phyloP scores from a whole-genome alignment of 1,284 basidiomycete species.

The Quambalaria eucalypti region DNA sequence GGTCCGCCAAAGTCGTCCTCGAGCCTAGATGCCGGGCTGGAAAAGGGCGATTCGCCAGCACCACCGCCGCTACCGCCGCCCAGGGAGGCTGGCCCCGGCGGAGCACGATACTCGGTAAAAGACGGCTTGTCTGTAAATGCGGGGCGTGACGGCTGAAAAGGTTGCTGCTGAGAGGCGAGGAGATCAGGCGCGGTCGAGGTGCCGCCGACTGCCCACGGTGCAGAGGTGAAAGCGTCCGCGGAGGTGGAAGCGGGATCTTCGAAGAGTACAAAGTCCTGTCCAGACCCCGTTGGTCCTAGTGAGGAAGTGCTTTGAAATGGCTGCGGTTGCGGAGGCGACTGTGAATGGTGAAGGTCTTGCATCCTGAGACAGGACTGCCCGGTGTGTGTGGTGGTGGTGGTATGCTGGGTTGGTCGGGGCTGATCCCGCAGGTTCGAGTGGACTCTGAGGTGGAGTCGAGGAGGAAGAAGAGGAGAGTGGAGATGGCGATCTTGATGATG shows the following conservation, averaged over 20 bases:
- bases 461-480: no score
- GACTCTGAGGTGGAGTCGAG: no score
- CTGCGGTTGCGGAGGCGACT: no score
- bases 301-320: no score
- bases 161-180: neutral
- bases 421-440: no score
- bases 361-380: no score
- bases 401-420: no score
- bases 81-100: neutral
- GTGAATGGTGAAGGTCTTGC: no score
- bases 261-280: conserved; percentile 29
- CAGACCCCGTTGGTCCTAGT: neutral
- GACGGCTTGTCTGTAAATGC: conserved; percentile 1
- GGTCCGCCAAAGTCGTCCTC: conserved; percentile 13
- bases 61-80: neutral
- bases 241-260: conserved; percentile 15
- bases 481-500: no score
- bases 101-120: conserved; percentile 3
- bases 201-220: neutral
- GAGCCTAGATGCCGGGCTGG: conserved; percentile 8
- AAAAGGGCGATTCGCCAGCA: conserved; percentile 18
- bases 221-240: neutral
- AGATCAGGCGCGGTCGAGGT: no score
- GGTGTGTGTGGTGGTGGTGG: no score
- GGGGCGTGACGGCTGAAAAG: neutral